Evolutionary conservation across 2,329 filamentous ascomycete species (phyloP), one percentile per base, ranked within the genome.

Genomic region (Bimuria novae-zelandiae): DNA sequence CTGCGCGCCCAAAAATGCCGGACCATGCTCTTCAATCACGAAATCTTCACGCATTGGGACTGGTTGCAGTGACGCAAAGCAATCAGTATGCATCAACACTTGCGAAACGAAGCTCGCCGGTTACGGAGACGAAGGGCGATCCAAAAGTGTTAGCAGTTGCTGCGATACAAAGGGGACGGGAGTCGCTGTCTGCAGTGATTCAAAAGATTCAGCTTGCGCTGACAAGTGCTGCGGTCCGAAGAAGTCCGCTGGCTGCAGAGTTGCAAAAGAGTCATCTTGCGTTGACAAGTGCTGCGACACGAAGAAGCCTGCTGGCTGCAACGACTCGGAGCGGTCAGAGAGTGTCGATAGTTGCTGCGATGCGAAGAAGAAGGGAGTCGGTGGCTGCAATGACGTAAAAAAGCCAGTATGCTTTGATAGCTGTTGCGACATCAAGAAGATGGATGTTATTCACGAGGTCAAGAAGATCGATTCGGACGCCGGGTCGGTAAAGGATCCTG

Each of bases 401-500:
- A n/a, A n/a, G n/a, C n/a, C 22, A 3, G 19, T 5, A 8, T 8
- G 29, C 29, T 19, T 12, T n/a, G 27, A 32, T 27, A 8, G 14
- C n/a, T 40, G 19, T 16, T 30, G 49, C 23, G 19, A 27, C 10
- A 10, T 5, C 6, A 27, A 27, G 10, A 19, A 29, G 12, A 29
- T 2, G 8, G 25, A 7, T 14, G 30, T 21, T 7, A 39, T 23
- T 6, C 17, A 46, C 7, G 32, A 45, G 11, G n/a, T 37, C 3
- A 16, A 36, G 16, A 25, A 37, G 7, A 40, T 36, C 17, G 36
- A 46, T 8, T 8, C 46, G 1, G 10, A 50, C 21, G 29, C 21
- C 11, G 14, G 3, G n/a, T 10, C 7, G 7, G 10, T 10, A 19
- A 21, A 37, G 5, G 60, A 68, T 14, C 40, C 54, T 1, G 75